Percentiles rank a stretch among this genome's conserved stretches.
Conservation (phyloP, 2,329 filamentous ascomycete genomes). For the Penicillium capsulatum region DNA sequence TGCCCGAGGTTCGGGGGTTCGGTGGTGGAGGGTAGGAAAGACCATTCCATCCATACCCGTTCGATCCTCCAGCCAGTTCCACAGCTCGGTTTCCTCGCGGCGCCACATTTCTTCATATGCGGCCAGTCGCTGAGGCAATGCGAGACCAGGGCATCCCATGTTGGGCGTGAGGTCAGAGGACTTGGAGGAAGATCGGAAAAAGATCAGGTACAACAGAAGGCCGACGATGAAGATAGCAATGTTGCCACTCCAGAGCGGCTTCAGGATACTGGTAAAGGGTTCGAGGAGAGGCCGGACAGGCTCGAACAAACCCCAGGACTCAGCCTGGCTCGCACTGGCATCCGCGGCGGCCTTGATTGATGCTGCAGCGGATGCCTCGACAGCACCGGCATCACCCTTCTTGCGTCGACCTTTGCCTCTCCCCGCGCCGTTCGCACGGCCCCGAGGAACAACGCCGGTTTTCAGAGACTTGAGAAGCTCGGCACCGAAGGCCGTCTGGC, state of each 20-base stretch:
- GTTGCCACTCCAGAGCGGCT: slow-evolving; percentile 69
- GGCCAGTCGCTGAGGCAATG: slow-evolving; percentile 62
- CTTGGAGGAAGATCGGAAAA: slow-evolving; percentile 54
- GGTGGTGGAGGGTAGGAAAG: slow-evolving; percentile 32
- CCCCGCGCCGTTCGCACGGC: slow-evolving; percentile 47
- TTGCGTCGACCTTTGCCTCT: slow-evolving; percentile 59
- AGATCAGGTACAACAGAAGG: slow-evolving; percentile 67
- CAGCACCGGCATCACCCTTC: slow-evolving; percentile 48
- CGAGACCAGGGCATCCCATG: slow-evolving; percentile 38
- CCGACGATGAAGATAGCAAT: slow-evolving; percentile 71
- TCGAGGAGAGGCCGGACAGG: slow-evolving; percentile 66
- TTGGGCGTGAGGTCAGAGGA: slow-evolving; percentile 35
- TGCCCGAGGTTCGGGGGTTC: slow-evolving; percentile 29
- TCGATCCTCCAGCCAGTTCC: slow-evolving; percentile 89
- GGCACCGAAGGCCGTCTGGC: slow-evolving; percentile 77
- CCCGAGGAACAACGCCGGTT: slow-evolving; percentile 64
- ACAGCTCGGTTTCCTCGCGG: slow-evolving; percentile 79
- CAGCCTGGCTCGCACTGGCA: slow-evolving; percentile 38
- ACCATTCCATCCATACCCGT: slow-evolving; percentile 63
- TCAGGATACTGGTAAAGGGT: slow-evolving; percentile 65
- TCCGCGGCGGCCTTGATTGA: slow-evolving; percentile 41
- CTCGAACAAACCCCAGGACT: slow-evolving; percentile 76
- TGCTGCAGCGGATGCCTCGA: slow-evolving; percentile 42
- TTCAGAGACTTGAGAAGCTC: slow-evolving; percentile 73
- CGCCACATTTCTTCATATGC: slow-evolving; percentile 94